phyloP scores from a whole-genome alignment of 805 yeast species.

The Tetrapisispora fleetii region DNA sequence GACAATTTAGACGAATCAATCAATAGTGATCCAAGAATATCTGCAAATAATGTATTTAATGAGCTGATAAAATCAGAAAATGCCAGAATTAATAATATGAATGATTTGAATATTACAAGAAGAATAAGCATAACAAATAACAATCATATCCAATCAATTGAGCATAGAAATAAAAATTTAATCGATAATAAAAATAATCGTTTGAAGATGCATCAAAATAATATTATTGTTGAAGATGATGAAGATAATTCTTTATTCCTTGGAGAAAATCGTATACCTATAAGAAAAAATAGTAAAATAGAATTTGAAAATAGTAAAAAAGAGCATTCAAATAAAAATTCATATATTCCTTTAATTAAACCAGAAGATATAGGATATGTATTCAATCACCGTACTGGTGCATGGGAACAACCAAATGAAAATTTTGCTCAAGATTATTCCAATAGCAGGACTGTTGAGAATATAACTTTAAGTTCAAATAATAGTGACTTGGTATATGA shows the following conservation, averaged over 20 bases:
- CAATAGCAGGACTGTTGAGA: conserved; percentile 16
- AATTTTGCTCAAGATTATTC: conserved; percentile 9
- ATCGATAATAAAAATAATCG: background rate
- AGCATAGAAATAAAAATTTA: background rate
- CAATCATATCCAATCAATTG: background rate
- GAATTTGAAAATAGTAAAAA: background rate
- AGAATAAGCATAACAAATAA: conserved; percentile 1
- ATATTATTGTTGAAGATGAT: background rate
- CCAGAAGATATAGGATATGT: conserved; percentile 23
- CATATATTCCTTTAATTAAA: conserved; percentile 12
- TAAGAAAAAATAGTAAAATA: background rate
- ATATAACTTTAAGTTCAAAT: conserved; percentile 5
- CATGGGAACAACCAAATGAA: conserved; percentile 17
- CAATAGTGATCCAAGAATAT: conserved; percentile 19
- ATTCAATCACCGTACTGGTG: conserved; percentile 17
- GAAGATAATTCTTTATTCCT: background rate
- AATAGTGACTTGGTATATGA: conserved; percentile 3
- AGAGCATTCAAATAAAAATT: background rate
- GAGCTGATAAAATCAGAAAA: conserved; percentile 15
- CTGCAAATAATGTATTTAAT: conserved; percentile 19
- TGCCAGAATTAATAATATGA: background rate
- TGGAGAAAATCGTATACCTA: background rate
- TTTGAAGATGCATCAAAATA: background rate
- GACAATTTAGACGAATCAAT: background rate
- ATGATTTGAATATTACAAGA: background rate